Base-by-base conservation (phyloP, 108 stramenopile species). In the Conticribra guillardii region DNA sequence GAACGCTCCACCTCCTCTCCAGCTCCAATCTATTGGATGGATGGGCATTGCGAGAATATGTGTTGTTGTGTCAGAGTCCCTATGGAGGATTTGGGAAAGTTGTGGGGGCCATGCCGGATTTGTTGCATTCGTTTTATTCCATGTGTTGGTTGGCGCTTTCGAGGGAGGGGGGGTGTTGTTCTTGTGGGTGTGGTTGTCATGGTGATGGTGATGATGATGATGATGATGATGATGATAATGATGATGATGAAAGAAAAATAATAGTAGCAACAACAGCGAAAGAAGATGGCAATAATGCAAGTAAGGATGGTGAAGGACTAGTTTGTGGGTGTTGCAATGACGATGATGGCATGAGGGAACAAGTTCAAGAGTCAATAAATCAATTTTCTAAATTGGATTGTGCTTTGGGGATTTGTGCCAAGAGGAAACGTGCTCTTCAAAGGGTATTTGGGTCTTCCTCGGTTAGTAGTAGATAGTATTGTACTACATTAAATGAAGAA, bases 51-150 rank as follows among this genome's bases (percentile, higher is more conserved):
- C 64, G 78, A 17, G 60, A 75, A 28, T 92, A 82, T 74, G 84
- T 92, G 0, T 48, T 89, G 9, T 49, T 28, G 19, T 92, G 91
- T 65, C 91, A 92, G 68, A 66, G 74, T 26, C 71, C 74, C 0
- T 76, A 82, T 41, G 92, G 92, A 15, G 92, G 92, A 11, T 97
- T 96, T 57, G 73, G 85, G 8, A 97, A 97, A 81, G 68, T 80
- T 3, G 55, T 79, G 15, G 84, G 80, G 27, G 75, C 58, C n/a
- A 74, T 70, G 71, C 96, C 96, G 0, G 96, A 97, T 67, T 53
- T 97, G 18, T 54, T 97, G 26, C 96, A 97, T 73, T 83, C 92
- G 4, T 97, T 90, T 82, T 97, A 97, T 75, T 89, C 85, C 18
- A 18, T 95, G 61, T 73, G 82, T 18, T 96, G 92, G 86, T 64